Evolutionary conservation across 164 flowering plant species (phyloP).

Genomic region (Liriodendron chinense): DNA sequence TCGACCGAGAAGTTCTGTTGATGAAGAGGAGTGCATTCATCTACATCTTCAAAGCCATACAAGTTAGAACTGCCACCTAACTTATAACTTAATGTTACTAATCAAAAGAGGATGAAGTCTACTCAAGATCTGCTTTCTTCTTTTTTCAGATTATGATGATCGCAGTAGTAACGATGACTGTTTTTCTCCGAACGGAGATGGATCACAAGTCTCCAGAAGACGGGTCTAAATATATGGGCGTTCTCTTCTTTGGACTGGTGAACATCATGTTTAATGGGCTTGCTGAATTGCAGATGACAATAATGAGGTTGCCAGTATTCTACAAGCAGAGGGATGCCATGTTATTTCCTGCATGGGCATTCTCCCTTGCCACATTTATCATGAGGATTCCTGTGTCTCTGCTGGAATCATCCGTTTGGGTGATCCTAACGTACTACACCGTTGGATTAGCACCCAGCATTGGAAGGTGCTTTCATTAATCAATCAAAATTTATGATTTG

Average conservation of each 20-base stretch:
- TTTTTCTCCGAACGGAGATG: conserved; percentile 54
- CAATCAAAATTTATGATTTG: background rate
- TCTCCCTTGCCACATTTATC: conserved; percentile 54
- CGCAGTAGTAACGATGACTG: conserved; percentile 37
- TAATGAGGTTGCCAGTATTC: conserved; percentile 35
- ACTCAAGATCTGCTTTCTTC: background rate
- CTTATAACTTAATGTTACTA: background rate
- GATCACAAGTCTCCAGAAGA: conserved; percentile 18
- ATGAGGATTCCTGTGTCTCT: conserved; percentile 52
- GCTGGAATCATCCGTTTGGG: conserved; percentile 51
- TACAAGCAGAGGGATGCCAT: conserved; percentile 45
- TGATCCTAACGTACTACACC: conserved; percentile 50
- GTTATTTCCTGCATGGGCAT: conserved; percentile 58
- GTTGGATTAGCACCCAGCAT: conserved; percentile 57
- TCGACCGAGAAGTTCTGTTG: conserved; percentile 48
- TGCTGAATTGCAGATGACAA: conserved; percentile 31
- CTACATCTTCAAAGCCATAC: conserved; percentile 48
- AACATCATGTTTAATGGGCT: conserved; percentile 41
- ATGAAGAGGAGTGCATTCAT: conserved; percentile 67
- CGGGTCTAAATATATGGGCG: conserved; percentile 30
- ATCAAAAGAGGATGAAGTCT: background rate
- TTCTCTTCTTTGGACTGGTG: conserved; percentile 33
- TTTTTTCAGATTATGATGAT: conserved; percentile 33
- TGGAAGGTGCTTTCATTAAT: conserved; percentile 36
- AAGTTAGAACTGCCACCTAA: conserved; percentile 24